Conservation (phyloP, 192 early-diverging fungal species). For the Jimgerdemannia flammicorona region DNA sequence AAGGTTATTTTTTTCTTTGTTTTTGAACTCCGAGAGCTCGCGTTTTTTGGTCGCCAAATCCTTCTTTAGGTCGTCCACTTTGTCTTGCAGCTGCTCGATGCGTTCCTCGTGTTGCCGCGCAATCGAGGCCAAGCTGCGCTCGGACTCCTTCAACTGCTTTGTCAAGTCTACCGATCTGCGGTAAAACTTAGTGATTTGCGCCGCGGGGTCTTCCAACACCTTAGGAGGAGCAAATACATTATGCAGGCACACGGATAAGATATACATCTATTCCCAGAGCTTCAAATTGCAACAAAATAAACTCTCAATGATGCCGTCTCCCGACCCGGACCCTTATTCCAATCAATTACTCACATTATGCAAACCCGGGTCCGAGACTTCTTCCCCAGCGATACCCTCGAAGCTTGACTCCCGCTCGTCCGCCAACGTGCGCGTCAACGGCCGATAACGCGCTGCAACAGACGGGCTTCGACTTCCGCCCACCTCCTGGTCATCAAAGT, state of each 20-base stretch:
- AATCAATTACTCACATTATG: background rate
- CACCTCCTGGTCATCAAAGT: background rate
- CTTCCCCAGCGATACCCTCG: background rate
- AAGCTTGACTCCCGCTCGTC: slow-evolving; percentile 4
- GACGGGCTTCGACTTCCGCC: background rate
- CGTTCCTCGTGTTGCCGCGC: slow-evolving; percentile 41
- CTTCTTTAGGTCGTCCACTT: slow-evolving; percentile 36
- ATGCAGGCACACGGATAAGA: no score
- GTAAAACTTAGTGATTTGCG: slow-evolving; percentile 26
- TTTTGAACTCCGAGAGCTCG: slow-evolving; percentile 39
- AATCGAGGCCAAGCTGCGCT: slow-evolving; percentile 35
- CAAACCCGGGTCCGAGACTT: background rate
- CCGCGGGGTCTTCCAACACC: slow-evolving; percentile 18
- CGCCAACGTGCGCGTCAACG: background rate
- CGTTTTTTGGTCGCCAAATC: slow-evolving; percentile 28
- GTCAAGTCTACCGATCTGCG: slow-evolving; percentile 32
- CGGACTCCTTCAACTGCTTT: slow-evolving; percentile 37
- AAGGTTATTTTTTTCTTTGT: slow-evolving; percentile 38
- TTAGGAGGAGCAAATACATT: background rate
- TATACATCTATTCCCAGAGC: no score
- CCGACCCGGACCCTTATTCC: background rate
- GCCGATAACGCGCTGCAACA: background rate
- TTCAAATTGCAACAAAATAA: no score
- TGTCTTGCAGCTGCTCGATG: slow-evolving; percentile 34
- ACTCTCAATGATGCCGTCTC: no score